Evolutionary conservation across 2,329 filamentous ascomycete genomes (phyloP).

Genomic region (Pestalotiopsis sp.): DNA sequence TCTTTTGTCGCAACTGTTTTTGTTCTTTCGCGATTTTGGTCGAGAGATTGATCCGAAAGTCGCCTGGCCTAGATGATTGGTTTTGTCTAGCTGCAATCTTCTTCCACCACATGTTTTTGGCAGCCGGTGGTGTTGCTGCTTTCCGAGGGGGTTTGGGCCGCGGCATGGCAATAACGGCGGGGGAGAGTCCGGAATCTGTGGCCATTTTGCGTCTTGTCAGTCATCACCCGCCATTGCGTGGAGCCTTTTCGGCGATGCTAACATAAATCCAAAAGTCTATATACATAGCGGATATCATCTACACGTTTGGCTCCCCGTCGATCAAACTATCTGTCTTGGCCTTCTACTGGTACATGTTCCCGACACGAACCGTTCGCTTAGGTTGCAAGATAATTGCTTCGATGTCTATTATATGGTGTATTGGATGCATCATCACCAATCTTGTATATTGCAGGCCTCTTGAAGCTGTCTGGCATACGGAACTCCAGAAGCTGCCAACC

Average conservation of each 20-base stretch:
- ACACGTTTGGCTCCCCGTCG: background rate
- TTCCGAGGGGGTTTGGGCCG: background rate
- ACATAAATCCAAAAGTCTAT: background rate
- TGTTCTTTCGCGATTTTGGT: background rate
- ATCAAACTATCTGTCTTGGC: background rate
- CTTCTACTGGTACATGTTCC: background rate
- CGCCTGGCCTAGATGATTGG: background rate
- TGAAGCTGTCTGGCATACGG: slow-evolving; percentile 15
- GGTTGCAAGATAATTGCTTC: background rate
- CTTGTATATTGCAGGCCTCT: slow-evolving; percentile 18
- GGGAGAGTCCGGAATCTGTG: background rate
- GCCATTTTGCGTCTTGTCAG: background rate
- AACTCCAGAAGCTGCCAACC: slow-evolving; percentile 11
- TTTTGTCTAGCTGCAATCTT: background rate
- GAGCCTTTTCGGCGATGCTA: background rate
- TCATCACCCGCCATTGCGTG: background rate
- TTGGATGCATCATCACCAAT: slow-evolving; percentile 10
- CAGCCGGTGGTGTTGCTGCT: background rate
- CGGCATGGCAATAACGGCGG: background rate
- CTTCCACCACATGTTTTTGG: background rate
- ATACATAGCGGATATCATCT: background rate
- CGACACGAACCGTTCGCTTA: background rate
- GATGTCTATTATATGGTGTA: slow-evolving; percentile 10
- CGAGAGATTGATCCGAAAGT: background rate
- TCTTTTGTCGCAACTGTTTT: background rate